These are phyloP conservation scores for Marasmius fiardii DNA, from an alignment of 1,284 basidiomycete genomes.

Conservation along the genomic window DNA sequence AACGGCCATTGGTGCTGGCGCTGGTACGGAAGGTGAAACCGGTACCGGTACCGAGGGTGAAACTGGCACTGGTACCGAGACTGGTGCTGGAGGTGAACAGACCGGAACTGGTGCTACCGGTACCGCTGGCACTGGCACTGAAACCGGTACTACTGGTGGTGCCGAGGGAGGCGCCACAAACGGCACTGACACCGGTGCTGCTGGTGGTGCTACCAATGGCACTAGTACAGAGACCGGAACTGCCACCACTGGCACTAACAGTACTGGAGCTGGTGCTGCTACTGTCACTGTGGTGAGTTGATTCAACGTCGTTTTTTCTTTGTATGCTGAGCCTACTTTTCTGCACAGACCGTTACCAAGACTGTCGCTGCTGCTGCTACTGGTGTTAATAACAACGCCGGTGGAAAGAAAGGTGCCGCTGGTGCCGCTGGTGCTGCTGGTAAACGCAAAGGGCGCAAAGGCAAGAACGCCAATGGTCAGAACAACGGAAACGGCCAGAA, in stretches of 20 bases:
- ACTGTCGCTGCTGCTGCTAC: not conserved
- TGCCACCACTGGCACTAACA: not conserved
- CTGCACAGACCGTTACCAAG: conserved; percentile 7
- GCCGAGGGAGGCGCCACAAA: conserved; percentile 1
- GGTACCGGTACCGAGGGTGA: not conserved
- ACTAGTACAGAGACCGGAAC: not conserved
- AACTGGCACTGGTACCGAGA: not conserved
- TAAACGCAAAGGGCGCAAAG: not conserved
- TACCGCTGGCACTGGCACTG: not conserved
- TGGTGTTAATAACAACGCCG: not conserved
- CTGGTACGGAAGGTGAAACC: not conserved
- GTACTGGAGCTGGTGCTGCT: too few species aligned
- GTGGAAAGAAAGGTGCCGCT: too few species aligned
- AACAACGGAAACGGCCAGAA: not conserved
- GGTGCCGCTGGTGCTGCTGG: not conserved
- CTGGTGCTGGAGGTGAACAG: not conserved
- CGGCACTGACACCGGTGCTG: not conserved
- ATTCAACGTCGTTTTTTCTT: not conserved
- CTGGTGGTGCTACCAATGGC: not conserved
- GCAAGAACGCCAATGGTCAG: not conserved
- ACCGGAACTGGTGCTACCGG: not conserved
- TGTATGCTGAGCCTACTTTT: not conserved
- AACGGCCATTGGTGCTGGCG: not conserved
- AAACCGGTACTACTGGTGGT: not conserved
- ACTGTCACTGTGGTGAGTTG: conserved; percentile 9